Evolutionary conservation across 73 alveolate genomes (phyloP).

Genomic region (Paramecium primaurelia): DNA sequence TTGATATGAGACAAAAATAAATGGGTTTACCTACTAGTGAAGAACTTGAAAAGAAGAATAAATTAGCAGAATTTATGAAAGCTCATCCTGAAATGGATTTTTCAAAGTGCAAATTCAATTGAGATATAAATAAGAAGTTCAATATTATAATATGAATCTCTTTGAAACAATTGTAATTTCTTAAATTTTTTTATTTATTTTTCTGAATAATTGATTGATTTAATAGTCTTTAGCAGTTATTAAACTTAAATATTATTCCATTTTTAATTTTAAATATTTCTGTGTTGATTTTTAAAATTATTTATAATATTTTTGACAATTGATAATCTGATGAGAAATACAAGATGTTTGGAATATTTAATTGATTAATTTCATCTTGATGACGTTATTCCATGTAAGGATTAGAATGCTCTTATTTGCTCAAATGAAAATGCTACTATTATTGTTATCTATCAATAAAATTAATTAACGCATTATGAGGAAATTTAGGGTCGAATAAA

Average conservation of each 20-base stretch:
- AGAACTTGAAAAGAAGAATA: conserved; percentile 82
- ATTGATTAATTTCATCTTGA: background rate
- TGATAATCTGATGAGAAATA: background rate
- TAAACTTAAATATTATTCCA: background rate
- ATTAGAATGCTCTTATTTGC: background rate
- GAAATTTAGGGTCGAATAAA: background rate
- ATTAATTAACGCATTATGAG: background rate
- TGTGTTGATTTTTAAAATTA: background rate
- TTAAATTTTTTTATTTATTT: no score
- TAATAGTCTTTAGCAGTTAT: background rate
- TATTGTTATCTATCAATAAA: background rate
- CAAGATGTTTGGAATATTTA: background rate
- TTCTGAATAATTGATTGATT: background rate
- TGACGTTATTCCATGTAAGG: background rate
- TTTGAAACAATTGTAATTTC: background rate
- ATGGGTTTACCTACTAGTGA: conserved; percentile 95
- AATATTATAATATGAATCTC: background rate
- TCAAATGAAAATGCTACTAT: background rate
- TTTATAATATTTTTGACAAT: background rate
- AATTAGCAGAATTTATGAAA: conserved; percentile 89
- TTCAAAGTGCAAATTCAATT: conserved; percentile 91
- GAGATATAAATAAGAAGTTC: background rate
- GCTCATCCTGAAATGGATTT: conserved; percentile 99
- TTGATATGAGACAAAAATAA: conserved; percentile 90
- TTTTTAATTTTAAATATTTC: no score